Evolutionary conservation across 139 green algal genomes (phyloP).

Genomic region (Coelastrella sp.): DNA sequence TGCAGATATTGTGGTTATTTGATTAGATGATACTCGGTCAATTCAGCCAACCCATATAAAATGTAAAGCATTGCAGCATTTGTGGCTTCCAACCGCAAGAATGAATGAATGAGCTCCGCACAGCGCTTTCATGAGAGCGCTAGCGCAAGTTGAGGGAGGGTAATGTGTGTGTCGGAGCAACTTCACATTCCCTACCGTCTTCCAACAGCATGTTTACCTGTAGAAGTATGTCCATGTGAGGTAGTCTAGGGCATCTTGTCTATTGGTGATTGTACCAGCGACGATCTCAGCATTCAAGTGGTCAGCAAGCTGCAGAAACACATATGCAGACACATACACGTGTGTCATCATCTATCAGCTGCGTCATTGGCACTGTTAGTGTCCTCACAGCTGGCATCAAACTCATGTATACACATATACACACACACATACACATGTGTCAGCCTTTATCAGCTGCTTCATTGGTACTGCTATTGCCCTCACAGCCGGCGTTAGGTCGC

Average conservation of each 20-base stretch:
- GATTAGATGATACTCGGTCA: too few species aligned
- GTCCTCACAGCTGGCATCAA: too few species aligned
- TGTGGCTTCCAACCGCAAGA: too few species aligned
- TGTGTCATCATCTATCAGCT: not conserved
- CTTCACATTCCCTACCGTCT: not conserved
- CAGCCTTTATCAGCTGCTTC: too few species aligned
- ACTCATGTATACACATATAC: not conserved
- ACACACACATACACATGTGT: not conserved
- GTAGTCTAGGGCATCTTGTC: conserved; percentile 93
- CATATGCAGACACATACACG: not conserved
- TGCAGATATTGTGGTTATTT: too few species aligned
- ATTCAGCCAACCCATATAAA: too few species aligned
- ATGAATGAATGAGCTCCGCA: too few species aligned
- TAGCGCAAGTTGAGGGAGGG: too few species aligned
- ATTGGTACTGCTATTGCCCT: too few species aligned
- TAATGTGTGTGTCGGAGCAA: not conserved
- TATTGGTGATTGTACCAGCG: conserved; percentile 75
- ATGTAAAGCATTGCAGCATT: not conserved
- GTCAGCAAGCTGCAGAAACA: conserved; percentile 79
- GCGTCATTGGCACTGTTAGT: not conserved
- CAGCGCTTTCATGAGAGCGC: too few species aligned
- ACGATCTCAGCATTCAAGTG: conserved; percentile 98
- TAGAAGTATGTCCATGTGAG: conserved; percentile 98
- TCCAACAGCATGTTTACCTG: conserved; percentile 44
- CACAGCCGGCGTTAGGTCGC: too few species aligned